phyloP scores from a whole-genome alignment of 306 rosid species.

The Malus asiatica region DNA sequence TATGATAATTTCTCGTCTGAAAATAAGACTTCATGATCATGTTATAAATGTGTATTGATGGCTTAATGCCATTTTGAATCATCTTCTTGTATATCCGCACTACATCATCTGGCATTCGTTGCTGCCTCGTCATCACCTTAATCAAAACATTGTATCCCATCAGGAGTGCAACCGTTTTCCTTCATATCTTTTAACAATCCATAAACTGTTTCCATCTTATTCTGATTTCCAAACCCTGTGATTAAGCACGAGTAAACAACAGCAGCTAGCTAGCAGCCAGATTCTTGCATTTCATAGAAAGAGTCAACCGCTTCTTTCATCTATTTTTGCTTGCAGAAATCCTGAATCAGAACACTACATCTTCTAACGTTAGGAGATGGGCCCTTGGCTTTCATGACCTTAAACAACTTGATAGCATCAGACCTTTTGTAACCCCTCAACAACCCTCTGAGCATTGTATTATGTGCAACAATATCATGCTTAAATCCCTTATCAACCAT shows the following conservation, averaged over 20 bases:
- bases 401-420: constrained; percentile 77
- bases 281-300: constrained; percentile 55
- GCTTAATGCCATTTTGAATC: constrained; percentile 51
- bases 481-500: constrained; percentile 69
- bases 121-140: constrained; percentile 60
- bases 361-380: constrained; percentile 58
- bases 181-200: constrained; percentile 59
- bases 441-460: constrained; percentile 74
- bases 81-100: constrained; percentile 63
- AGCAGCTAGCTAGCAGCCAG: constrained; percentile 52
- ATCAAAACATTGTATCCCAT: constrained; percentile 71
- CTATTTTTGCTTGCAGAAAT: constrained; percentile 59
- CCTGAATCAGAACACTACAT: constrained; percentile 56
- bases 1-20: constrained; percentile 52
- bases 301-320: constrained; percentile 57
- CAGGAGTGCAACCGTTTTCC: constrained; percentile 51
- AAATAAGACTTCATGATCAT: constrained; percentile 89
- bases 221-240: constrained; percentile 75
- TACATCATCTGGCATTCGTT: constrained; percentile 70
- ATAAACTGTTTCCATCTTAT: constrained; percentile 57
- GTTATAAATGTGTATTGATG: constrained; percentile 75
- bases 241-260: constrained; percentile 67
- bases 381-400: constrained; percentile 83
- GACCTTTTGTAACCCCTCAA: constrained; percentile 64
- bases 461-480: constrained; percentile 77